Evolutionary conservation across 208 protist species (phyloP).

Genomic region (Wallacemonas sp.): DNA sequence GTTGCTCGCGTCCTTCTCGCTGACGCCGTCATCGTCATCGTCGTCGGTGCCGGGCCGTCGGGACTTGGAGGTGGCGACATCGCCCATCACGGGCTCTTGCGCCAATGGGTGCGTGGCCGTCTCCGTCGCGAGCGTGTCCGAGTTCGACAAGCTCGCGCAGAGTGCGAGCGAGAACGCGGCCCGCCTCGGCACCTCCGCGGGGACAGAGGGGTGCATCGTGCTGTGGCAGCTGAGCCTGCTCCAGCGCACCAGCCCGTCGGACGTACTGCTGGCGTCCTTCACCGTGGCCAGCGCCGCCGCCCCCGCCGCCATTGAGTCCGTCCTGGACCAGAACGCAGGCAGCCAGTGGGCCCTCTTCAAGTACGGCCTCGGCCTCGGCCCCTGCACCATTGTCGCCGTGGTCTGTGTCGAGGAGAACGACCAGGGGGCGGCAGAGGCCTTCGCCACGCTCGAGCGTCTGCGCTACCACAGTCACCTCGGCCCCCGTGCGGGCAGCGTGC

Average conservation of each 20-base stretch:
- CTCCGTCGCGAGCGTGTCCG: slow-evolving; percentile 28
- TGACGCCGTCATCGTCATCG: background rate
- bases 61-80: slow-evolving; percentile 38
- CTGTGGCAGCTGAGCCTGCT: slow-evolving; percentile 38
- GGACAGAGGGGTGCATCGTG: slow-evolving; percentile 24
- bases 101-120: slow-evolving; percentile 44
- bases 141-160: slow-evolving; percentile 22
- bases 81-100: slow-evolving; percentile 45
- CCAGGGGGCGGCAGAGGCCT: slow-evolving; percentile 36
- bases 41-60: background rate
- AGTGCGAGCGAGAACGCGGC: background rate
- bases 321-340: slow-evolving; percentile 41
- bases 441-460: slow-evolving; percentile 43
- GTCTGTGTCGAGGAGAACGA: slow-evolving; percentile 40
- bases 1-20: background rate
- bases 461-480: slow-evolving; percentile 30
- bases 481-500: slow-evolving; percentile 33
- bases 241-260: slow-evolving; percentile 5
- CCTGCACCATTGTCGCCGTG: slow-evolving; percentile 34
- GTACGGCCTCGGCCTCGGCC: slow-evolving; percentile 44
- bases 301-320: slow-evolving; percentile 25
- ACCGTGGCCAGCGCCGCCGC: slow-evolving; percentile 27
- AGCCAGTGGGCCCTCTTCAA: slow-evolving; percentile 48
- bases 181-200: background rate
- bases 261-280: slow-evolving; percentile 54